Percentiles rank a stretch among this genome's conserved stretches.
Conservation (phyloP, 768 basidiomycete species). For the Tubosaeta sp. region DNA sequence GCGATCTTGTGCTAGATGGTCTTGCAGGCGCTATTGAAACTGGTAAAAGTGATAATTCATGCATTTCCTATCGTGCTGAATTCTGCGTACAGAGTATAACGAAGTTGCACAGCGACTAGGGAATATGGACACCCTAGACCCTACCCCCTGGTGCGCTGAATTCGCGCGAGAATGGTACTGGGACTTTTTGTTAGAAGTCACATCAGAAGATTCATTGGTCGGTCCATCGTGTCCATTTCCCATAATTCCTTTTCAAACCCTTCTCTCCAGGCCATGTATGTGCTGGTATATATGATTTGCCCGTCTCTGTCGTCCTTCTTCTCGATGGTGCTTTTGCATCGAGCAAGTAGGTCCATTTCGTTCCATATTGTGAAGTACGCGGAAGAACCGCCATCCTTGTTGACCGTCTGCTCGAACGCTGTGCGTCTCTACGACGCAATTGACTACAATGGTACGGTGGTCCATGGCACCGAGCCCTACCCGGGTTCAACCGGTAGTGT, state of each 20-base stretch:
- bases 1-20: constrained; percentile 37
- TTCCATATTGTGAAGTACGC: constrained; percentile 13
- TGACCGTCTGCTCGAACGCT: constrained; percentile 12
- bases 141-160: constrained; percentile 15
- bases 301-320: constrained; percentile 28
- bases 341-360: constrained; percentile 22
- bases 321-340: constrained; percentile 34
- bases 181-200: constrained; percentile 27
- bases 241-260: not conserved
- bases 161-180: constrained; percentile 35
- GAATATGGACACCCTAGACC: constrained; percentile 25
- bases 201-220: constrained; percentile 36
- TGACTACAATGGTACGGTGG: constrained; percentile 15
- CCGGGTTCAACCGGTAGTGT: constrained; percentile 6
- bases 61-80: not conserved
- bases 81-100: constrained; percentile 32
- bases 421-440: constrained; percentile 21
- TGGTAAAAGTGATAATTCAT: constrained; percentile 21
- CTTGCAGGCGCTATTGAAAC: constrained; percentile 25
- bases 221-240: not conserved
- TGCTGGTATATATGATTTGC: constrained; percentile 17
- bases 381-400: constrained; percentile 5
- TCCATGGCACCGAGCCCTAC: constrained; percentile 17
- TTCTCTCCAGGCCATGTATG: constrained; percentile 20
- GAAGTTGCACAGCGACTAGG: constrained; percentile 31